Evolutionary conservation across 495 filamentous ascomycete species (phyloP).

Genomic region (Entonaema liquescens): DNA sequence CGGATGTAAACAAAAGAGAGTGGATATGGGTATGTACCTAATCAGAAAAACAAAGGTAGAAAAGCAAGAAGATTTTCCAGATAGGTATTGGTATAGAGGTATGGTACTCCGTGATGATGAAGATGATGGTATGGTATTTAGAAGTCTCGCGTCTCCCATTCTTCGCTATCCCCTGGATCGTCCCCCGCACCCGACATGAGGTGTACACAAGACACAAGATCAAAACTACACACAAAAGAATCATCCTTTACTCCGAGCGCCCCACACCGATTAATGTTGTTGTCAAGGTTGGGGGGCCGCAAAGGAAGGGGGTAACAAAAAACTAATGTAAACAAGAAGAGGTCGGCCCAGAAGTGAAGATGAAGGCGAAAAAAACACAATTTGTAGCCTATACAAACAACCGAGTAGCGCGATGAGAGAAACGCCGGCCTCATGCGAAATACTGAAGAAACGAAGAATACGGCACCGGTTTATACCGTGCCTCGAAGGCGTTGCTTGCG

Average conservation of each 20-base stretch:
- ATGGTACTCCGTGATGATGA: constrained; percentile 7
- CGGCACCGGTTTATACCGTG: constrained; percentile 42
- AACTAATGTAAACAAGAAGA: constrained; percentile 2
- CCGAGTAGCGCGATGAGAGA: constrained; percentile 19
- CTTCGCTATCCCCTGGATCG: neutral
- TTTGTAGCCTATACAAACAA: constrained; percentile 40
- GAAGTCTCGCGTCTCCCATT: neutral
- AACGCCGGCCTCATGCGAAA: constrained; percentile 37
- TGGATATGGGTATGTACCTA: constrained; percentile 2
- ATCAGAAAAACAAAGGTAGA: neutral
- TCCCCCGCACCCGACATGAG: constrained; percentile 5
- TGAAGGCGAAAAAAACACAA: constrained; percentile 15
- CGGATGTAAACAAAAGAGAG: neutral
- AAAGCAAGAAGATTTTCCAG: neutral
- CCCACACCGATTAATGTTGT: constrained; percentile 15
- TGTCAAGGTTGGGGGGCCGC: neutral
- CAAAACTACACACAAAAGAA: neutral
- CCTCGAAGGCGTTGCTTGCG: constrained; percentile 66
- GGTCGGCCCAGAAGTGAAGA: constrained; percentile 13
- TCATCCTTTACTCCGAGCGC: constrained; percentile 28
- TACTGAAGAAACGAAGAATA: constrained; percentile 11
- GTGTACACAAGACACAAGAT: constrained; percentile 1
- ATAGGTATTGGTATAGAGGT: neutral
- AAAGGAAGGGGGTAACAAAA: neutral
- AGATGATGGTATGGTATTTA: constrained; percentile 8